Conservation (phyloP, 768 basidiomycete genomes). For the Tephrocybe sp. region DNA sequence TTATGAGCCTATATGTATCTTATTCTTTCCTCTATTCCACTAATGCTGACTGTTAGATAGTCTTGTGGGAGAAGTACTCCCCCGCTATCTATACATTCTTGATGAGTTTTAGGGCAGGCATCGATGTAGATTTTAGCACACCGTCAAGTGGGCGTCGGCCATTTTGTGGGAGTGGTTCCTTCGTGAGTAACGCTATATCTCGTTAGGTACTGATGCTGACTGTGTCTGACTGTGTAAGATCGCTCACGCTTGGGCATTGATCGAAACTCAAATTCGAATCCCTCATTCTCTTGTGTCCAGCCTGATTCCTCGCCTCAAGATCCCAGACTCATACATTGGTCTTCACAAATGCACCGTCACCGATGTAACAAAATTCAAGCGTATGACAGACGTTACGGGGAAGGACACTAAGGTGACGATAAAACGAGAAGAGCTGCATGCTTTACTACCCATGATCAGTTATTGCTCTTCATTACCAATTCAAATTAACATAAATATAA, state of each 20-base stretch:
- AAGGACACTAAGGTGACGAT: too few species aligned
- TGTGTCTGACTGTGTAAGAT: constrained; percentile 26
- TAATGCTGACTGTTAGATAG: constrained; percentile 22
- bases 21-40: neutral
- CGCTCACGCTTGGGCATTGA: constrained; percentile 39
- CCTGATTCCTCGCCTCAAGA: too few species aligned
- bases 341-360: too few species aligned
- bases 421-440: too few species aligned
- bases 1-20: constrained; percentile 41
- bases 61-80: constrained; percentile 53
- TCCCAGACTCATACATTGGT: too few species aligned
- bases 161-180: constrained; percentile 50
- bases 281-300: constrained; percentile 39
- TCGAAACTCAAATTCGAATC: constrained; percentile 35
- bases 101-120: constrained; percentile 42
- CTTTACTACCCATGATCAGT: too few species aligned
- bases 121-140: constrained; percentile 46
- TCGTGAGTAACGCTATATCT: constrained; percentile 30
- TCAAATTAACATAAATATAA: too few species aligned
- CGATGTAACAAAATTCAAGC: too few species aligned
- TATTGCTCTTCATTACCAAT: too few species aligned
- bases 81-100: constrained; percentile 46
- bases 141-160: constrained; percentile 48
- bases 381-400: too few species aligned
- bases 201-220: neutral